Percentiles rank a stretch among this genome's conserved stretches.
These are phyloP conservation scores for Kingdonia uniflora DNA, from an alignment of 164 flowering plant genomes.

Conservation along the genomic window DNA sequence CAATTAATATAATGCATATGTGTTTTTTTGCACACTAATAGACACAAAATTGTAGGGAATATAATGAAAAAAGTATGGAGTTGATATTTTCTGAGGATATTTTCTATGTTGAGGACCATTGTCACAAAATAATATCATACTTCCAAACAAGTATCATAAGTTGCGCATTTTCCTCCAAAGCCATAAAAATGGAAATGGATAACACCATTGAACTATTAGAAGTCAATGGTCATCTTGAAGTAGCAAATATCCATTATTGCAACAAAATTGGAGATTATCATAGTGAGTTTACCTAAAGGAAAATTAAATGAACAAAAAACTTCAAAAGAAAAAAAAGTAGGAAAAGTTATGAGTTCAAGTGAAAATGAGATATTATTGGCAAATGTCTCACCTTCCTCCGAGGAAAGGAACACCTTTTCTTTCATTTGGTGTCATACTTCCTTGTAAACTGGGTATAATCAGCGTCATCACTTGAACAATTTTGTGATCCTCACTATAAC, in stretches of 20 bases:
- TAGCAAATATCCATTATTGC: not conserved
- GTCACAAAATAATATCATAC: too few relatives aligned
- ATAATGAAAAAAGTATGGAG: too few relatives aligned
- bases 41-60: too few relatives aligned
- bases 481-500: too few relatives aligned
- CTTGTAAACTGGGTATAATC: conserved; percentile 45
- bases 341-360: too few relatives aligned
- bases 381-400: conserved; percentile 32
- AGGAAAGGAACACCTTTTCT: conserved; percentile 35
- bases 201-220: not conserved
- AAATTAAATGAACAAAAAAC: not conserved
- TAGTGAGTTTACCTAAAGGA: not conserved
- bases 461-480: conserved; percentile 46
- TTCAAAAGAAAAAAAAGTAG: too few relatives aligned
- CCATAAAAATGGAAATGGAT: not conserved
- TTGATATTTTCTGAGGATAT: too few relatives aligned
- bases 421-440: conserved; percentile 26
- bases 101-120: too few relatives aligned
- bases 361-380: too few relatives aligned
- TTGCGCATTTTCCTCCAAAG: too few relatives aligned
- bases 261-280: not conserved
- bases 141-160: not conserved
- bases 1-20: too few relatives aligned
- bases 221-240: not conserved
- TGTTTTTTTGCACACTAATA: too few relatives aligned